phyloP scores from a whole-genome alignment of 1,284 basidiomycete species.

The Cryptococcus maquisensis region DNA sequence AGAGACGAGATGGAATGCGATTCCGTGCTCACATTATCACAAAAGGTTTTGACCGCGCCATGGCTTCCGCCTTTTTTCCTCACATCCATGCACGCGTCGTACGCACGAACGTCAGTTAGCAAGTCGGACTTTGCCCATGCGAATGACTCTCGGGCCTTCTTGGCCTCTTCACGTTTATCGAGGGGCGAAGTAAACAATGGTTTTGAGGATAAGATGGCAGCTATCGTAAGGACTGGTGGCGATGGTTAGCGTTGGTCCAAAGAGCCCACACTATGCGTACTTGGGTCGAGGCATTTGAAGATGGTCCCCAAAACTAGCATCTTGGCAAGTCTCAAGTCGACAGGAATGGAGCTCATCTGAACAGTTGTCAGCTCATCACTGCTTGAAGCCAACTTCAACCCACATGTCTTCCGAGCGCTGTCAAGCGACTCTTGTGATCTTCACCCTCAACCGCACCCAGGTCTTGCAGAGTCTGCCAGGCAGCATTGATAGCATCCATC shows the following conservation, averaged over 20 bases:
- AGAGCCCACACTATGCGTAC: conserved; percentile 9
- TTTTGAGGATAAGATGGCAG: conserved; percentile 79
- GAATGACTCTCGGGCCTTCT: conserved; percentile 66
- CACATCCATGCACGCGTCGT: conserved; percentile 61
- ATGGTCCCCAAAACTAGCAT: conserved; percentile 80
- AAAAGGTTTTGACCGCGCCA: conserved; percentile 60
- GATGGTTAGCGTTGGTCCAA: background rate
- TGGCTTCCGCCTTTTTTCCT: conserved; percentile 55
- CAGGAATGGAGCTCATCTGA: conserved; percentile 69
- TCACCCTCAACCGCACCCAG: conserved; percentile 71
- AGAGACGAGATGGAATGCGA: background rate
- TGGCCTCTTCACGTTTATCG: conserved; percentile 76
- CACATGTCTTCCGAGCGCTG: conserved; percentile 78
- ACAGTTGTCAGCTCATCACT: background rate
- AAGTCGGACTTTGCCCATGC: conserved; percentile 75
- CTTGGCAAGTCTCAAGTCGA: conserved; percentile 88
- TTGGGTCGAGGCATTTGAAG: conserved; percentile 67
- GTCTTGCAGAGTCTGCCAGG: conserved; percentile 69
- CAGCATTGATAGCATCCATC: conserved; percentile 69
- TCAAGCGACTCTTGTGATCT: conserved; percentile 58
- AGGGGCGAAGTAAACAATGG: conserved; percentile 76
- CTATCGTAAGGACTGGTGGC: conserved; percentile 66
- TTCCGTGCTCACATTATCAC: conserved; percentile 66
- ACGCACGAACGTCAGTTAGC: conserved; percentile 74
- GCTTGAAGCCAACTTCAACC: conserved; percentile 42